Base-by-base conservation (phyloP, 805 yeast genomes). In the Kuraishia borneana region DNA sequence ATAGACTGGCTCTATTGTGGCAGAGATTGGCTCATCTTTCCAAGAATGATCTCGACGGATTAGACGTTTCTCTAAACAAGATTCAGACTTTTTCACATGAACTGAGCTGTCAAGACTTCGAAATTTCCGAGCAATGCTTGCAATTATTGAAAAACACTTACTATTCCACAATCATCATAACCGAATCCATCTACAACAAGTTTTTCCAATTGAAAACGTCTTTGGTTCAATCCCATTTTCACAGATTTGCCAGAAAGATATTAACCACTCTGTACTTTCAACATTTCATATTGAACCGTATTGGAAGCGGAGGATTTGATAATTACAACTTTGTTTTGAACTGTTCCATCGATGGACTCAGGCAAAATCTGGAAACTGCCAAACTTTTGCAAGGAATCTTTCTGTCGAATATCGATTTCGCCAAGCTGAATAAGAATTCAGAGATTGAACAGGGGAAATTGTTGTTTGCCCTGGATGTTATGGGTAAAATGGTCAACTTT, bases 221-320 rank as follows among this genome's bases (percentile, higher is more conserved):
- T 6, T 5, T 28, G 18, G 21, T 20, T 18, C 25, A 34, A 2
- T 40, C 45, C 12, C 21, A 33, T 12, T 40, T 42, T n/a, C 41
- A 45, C 4, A 38, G 35, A 2, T 42, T 51, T 8, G 39, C 58
- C 25, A 41, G 54, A 18, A 45, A 56, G 27, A 50, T 69, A 1
- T 45, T 72, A 22, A 59, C 59, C 30, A 47, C 56, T 5, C 51
- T 74, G 9, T 71, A 60, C 45, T 51, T 65, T 39, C 31, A 65
- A 33, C 62, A 70, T 40, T 73, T 66, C 40, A 55, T 76, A 6
- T 45, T 74, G 18, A 62, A 68, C 20, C 56, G 68, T 17, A 65
- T 76, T 6, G 83, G 83, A 0, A 67, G 70, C 18, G 82, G 81
- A 4, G 82, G 82, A 3, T 76, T 76, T 46, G 74, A 73, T 37